Evolutionary conservation across 371 early-diverging fungal species (phyloP).

Genomic region (Haplosporangium sp.): DNA sequence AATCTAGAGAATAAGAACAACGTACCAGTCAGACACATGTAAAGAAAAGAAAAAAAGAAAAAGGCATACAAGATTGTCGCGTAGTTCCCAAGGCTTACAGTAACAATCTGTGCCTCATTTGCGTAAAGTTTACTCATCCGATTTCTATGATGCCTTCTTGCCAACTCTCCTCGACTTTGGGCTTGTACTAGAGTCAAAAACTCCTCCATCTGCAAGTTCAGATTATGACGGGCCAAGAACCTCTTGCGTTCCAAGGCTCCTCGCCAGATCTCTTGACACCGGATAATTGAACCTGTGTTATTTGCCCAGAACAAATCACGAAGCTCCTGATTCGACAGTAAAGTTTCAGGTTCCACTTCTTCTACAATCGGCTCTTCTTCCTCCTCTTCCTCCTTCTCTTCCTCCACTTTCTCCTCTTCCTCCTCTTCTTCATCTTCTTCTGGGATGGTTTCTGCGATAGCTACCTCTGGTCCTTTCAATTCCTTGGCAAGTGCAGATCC

Average conservation of each 20-base stretch:
- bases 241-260: constrained; percentile 67
- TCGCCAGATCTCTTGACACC: constrained; percentile 72
- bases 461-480: constrained; percentile 59
- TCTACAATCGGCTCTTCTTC: constrained; percentile 20
- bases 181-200: constrained; percentile 73
- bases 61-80: no score
- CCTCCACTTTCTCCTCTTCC: neutral
- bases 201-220: constrained; percentile 51
- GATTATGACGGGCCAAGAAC: constrained; percentile 59
- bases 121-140: constrained; percentile 46
- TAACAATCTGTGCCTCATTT: constrained; percentile 41
- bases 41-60: no score
- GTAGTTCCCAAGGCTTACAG: constrained; percentile 10
- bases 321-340: constrained; percentile 49
- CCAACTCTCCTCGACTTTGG: constrained; percentile 68
- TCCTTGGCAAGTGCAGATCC: constrained; percentile 78
- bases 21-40: neutral
- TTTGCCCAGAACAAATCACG: constrained; percentile 44
- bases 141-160: constrained; percentile 59
- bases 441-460: constrained; percentile 61
- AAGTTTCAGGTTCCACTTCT: constrained; percentile 43
- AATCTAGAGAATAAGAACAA: constrained; percentile 59
- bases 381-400: constrained; percentile 54
- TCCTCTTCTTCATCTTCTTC: constrained; percentile 58
- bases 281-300: constrained; percentile 56